Evolutionary conservation across 139 green algal species (phyloP), one percentile per base, ranked within the genome.

Genomic region (Micromonas commoda): DNA sequence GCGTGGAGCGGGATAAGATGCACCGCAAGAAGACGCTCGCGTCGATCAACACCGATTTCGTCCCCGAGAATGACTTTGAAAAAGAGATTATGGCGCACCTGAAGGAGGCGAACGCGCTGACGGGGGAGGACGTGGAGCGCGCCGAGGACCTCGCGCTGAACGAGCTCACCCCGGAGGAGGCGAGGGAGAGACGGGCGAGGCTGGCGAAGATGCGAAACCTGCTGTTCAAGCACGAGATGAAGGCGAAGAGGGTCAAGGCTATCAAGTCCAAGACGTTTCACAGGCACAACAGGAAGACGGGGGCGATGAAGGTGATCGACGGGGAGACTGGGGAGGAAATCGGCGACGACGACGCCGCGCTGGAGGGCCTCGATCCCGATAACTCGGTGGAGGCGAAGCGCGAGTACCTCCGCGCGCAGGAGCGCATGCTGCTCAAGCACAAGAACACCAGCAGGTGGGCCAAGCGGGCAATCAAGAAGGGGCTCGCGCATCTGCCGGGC

Each of bases 341-440:
- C 39, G 21, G 28, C 29, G 73, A 68, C 32, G 76, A 61, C 32
- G 83, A 39, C 16, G 82, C 3, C 28, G 9, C 51, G n/a, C 24
- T 64, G 20, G 38, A 52, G 16, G 31, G 45, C 1, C 37, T 68
- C 21, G 53, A 76, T 0, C 83, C 78, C 0, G 82, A 80, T 26
- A n/a, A 60, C 16, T 54, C 29, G 1, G n/a, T 60, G 19, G 51
- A 81, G 29, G 68, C 52, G 52, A 54, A 57, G 28, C 64, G 71
- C 2, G 45, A 81, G 68, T 72, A 69, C 61, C 51, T 73, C n/a
- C 78, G 71, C 20, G 33, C 53, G 72, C 84, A 89, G 85, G 94
- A 98, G 86, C 86, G 94, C n/a, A 83, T 98, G 57, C 96, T 93
- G 31, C 86, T 97, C 28, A 93, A 94, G 81, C 94, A 98, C 81